Percentiles rank a stretch among this genome's conserved stretches.
Evolutionary conservation across 2,329 filamentous ascomycete genomes (phyloP).

Genomic region (Onygena corvina): DNA sequence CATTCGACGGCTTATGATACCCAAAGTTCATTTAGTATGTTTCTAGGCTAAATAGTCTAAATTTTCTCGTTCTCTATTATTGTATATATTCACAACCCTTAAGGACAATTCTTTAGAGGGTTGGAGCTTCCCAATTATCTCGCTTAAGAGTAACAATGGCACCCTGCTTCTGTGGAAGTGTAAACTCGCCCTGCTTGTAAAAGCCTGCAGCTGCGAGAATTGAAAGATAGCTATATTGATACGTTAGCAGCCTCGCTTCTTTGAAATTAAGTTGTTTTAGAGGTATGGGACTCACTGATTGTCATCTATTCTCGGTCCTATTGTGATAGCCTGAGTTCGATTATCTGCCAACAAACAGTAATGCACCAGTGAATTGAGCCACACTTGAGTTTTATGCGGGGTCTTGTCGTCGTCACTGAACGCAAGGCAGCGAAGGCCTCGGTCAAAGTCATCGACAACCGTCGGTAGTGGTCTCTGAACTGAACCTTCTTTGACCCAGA

Average conservation of each 20-base stretch:
- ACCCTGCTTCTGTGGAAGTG: conserved; percentile 84
- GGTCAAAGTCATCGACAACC: conserved; percentile 64
- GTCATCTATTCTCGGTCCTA: conserved; percentile 90
- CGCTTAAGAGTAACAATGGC: conserved; percentile 70
- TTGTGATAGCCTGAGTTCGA: conserved; percentile 66
- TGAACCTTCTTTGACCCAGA: conserved; percentile 91
- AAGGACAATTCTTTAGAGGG: conserved; percentile 38
- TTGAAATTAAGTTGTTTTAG: background rate
- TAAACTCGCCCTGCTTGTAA: conserved; percentile 71
- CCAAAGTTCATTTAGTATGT: no score
- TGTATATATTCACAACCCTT: no score
- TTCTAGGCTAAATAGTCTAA: no score
- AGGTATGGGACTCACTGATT: conserved; percentile 51
- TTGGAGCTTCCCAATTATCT: conserved; percentile 66
- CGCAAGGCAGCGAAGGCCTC: conserved; percentile 77
- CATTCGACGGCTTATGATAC: no score
- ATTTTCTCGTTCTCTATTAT: no score
- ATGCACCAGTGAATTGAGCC: conserved; percentile 80
- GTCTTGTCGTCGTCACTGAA: conserved; percentile 89
- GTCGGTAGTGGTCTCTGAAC: conserved; percentile 57
- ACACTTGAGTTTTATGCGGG: conserved; percentile 59
- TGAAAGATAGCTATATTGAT: conserved; percentile 46
- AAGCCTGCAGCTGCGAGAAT: conserved; percentile 68
- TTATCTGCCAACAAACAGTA: conserved; percentile 67
- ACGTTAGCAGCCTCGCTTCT: conserved; percentile 12